Evolutionary conservation across 768 basidiomycete genomes (phyloP), one percentile per base, ranked within the genome.

Genomic region (Harrya chromipes): DNA sequence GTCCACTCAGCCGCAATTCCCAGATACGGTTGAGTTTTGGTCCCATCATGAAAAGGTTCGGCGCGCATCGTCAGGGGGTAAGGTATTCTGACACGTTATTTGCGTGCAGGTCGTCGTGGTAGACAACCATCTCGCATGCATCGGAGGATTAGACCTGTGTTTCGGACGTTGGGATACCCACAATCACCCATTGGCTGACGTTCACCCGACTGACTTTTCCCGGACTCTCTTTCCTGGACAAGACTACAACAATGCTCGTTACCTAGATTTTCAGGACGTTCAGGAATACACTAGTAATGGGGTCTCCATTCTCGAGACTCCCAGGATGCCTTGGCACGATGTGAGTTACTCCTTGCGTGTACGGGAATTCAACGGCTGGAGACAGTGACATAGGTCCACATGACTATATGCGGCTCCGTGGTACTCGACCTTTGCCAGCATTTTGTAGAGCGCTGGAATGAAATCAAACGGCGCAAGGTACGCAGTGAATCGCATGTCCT

Each of bases 161-260:
- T 97, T 94, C 58, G 97, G 97, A 11, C 86, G 97, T 17, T 99
- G 95, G 94, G 97, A 98, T 70, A 91, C 89, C 0, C 83, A 90
- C 62, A 87, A 74, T 35, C 89, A 93, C 65, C 94, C 94, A 1
- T 78, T 97, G 34, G 87, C 94, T 4, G 95, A 99, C 60, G 90
- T 83, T 3, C 94, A 97, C 63, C 93, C 92, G 0, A 91, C 91
- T 2, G 77, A 94, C 58, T 93, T 94, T 62, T 60, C 68, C 39
- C 77, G 76, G 45, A 91, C 90, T 1, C 75, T 98, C 23, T 98
- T 95, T 75, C 90, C 95, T 0, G 95, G 95, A 4, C 78, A 97
- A 67, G 94, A 94, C 62, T 95, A 87, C 70, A 94, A 97, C 66
- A 91, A 98, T 51, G 91, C 92, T 1, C 81, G 94, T 9, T 73